A percentile compares a stretch with the other conserved stretches of the same genome.
Conservation (phyloP, 208 protist species). For the Crithidia sp. region DNA sequence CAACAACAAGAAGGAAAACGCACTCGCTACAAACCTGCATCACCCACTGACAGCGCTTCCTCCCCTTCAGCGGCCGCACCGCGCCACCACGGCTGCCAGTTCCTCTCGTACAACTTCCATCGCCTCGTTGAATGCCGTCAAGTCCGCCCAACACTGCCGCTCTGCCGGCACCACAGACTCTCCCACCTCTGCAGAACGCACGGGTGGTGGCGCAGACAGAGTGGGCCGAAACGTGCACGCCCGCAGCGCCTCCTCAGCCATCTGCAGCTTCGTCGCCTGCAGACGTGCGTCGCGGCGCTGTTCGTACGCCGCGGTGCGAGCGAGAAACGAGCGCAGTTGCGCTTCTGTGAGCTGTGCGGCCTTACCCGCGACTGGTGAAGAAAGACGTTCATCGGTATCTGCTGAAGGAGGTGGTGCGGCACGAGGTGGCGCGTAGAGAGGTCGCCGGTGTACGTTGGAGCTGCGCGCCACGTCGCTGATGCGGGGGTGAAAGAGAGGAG, state of each 20-base stretch:
- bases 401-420: background rate
- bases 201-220: background rate
- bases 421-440: background rate
- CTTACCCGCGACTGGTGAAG: too few species aligned
- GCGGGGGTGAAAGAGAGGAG: background rate
- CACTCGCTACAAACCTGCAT: too few species aligned
- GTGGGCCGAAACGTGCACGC: constrained; percentile 14
- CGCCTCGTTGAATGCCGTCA: too few species aligned
- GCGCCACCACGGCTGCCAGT: too few species aligned
- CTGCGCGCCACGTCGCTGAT: constrained; percentile 9
- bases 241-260: background rate
- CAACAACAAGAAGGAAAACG: too few species aligned
- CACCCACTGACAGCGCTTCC: too few species aligned
- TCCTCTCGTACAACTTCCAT: too few species aligned
- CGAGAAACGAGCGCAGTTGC: background rate
- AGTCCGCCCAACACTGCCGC: too few species aligned
- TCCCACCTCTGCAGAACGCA: too few species aligned
- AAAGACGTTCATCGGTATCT: too few species aligned
- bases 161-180: too few species aligned
- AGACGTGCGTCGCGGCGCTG: background rate
- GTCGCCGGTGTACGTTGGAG: background rate
- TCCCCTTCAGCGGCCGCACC: too few species aligned
- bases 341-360: background rate
- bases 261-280: constrained; percentile 10
- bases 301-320: background rate